phyloP scores from a whole-genome alignment of 1,284 basidiomycete genomes.

The Pterulicium gracile region DNA sequence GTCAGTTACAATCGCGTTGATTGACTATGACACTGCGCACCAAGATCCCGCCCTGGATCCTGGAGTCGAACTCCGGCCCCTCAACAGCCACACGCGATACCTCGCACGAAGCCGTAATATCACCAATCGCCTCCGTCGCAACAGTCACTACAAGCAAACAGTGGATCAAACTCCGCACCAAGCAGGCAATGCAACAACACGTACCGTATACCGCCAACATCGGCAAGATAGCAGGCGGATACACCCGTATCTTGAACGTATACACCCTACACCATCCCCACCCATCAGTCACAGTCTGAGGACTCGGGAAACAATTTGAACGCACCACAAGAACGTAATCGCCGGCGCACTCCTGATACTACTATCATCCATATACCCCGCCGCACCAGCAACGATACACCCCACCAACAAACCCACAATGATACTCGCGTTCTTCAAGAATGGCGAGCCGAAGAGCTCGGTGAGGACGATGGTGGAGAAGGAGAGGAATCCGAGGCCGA shows the following conservation, averaged over 20 bases:
- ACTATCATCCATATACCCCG: conserved; percentile 61
- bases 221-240: conserved; percentile 75
- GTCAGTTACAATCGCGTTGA: conserved; percentile 5
- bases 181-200: conserved; percentile 10
- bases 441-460: conserved; percentile 74
- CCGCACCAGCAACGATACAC: conserved; percentile 67
- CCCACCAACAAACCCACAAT: conserved; percentile 69
- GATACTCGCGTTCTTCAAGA: conserved; percentile 71
- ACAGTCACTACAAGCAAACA: conserved; percentile 39
- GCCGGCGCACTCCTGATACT: conserved; percentile 56
- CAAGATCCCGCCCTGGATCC: conserved; percentile 79
- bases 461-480: conserved; percentile 71
- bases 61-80: conserved; percentile 64
- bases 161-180: conserved; percentile 1
- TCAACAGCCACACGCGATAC: conserved; percentile 62
- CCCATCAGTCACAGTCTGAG: not conserved
- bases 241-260: conserved; percentile 70
- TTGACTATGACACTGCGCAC: conserved; percentile 26
- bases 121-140: conserved; percentile 80
- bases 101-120: conserved; percentile 79
- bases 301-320: too few relatives aligned
- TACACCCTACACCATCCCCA: conserved; percentile 40
- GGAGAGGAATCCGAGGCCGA: conserved; percentile 78
- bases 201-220: conserved; percentile 73
- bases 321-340: conserved; percentile 71